Percentiles rank a stretch among this genome's conserved stretches.
Evolutionary conservation across 805 yeast genomes (phyloP).

Genomic region (Metschnikowia amazonensis): DNA sequence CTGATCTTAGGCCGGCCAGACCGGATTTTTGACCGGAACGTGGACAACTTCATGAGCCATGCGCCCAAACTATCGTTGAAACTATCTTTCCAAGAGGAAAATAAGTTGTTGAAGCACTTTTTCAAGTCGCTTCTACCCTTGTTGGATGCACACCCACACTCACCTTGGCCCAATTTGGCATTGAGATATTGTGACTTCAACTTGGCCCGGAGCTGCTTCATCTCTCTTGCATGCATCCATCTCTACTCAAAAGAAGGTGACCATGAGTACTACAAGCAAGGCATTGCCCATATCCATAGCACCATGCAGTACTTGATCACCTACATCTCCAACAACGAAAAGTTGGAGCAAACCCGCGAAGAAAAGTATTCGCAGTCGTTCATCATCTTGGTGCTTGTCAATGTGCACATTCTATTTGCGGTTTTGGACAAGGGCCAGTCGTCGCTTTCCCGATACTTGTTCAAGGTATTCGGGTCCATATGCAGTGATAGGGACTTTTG

Average conservation of each 20-base stretch:
- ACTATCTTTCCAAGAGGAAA: slow-evolving; percentile 45
- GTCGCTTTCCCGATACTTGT: slow-evolving; percentile 46
- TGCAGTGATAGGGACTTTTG: slow-evolving; percentile 44
- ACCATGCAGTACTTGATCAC: slow-evolving; percentile 53
- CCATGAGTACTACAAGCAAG: slow-evolving; percentile 47
- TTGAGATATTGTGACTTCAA: slow-evolving; percentile 55
- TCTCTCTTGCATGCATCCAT: slow-evolving; percentile 54
- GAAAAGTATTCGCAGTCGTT: slow-evolving; percentile 19
- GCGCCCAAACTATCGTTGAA: slow-evolving; percentile 11
- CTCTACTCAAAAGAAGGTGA: slow-evolving; percentile 49
- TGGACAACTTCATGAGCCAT: slow-evolving; percentile 4
- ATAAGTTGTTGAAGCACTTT: slow-evolving; percentile 52
- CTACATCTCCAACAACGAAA: slow-evolving; percentile 27
- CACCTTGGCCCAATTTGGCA: slow-evolving; percentile 61
- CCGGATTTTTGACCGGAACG: slow-evolving; percentile 13
- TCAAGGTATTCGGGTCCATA: slow-evolving; percentile 47
- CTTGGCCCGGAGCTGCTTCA: slow-evolving; percentile 55
- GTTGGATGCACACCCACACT: slow-evolving; percentile 55
- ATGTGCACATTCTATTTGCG: slow-evolving; percentile 52
- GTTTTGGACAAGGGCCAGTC: slow-evolving; percentile 54
- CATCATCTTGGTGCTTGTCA: slow-evolving; percentile 48
- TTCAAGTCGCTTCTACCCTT: slow-evolving; percentile 51
- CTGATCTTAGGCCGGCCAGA: background rate
- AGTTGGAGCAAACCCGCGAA: slow-evolving; percentile 6
- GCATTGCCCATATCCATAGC: slow-evolving; percentile 51